Conservation (phyloP, 2,329 filamentous ascomycete genomes). For the Aaosphaeria arxii region DNA sequence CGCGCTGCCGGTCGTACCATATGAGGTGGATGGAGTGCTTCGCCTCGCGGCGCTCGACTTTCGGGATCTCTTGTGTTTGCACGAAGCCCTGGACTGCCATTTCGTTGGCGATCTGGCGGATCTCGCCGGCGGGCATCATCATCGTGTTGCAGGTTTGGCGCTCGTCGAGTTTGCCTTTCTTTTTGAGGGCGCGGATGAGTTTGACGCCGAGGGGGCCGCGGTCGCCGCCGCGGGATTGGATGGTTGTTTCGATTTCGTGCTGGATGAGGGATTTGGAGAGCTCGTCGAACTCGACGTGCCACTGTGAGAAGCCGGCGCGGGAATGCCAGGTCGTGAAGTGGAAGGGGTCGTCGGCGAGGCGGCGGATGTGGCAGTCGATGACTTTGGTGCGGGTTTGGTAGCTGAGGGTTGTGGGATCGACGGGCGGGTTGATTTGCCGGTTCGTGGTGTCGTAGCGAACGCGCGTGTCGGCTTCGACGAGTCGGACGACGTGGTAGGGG, state of each 20-base stretch:
- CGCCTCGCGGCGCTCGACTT: conserved; percentile 77
- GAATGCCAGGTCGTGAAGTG: conserved; percentile 68
- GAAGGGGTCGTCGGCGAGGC: conserved; percentile 65
- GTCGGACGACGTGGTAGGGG: conserved; percentile 20
- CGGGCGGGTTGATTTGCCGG: conserved; percentile 12
- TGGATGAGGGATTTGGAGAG: conserved; percentile 70
- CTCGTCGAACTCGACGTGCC: conserved; percentile 78
- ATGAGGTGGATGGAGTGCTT: conserved; percentile 86
- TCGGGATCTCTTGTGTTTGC: conserved; percentile 90
- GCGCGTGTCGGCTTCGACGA: background rate
- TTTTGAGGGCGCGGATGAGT: conserved; percentile 78
- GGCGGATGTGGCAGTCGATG: conserved; percentile 69
- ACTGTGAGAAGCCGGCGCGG: conserved; percentile 63
- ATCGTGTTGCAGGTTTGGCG: conserved; percentile 78
- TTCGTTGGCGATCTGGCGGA: conserved; percentile 78
- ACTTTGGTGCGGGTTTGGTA: conserved; percentile 21
- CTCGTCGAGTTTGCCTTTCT: conserved; percentile 92
- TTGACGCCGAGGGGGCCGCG: conserved; percentile 70
- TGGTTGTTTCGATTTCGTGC: conserved; percentile 75
- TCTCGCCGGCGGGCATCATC: conserved; percentile 79
- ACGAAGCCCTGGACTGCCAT: conserved; percentile 86
- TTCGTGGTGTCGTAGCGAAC: background rate
- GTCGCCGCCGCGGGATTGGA: conserved; percentile 63
- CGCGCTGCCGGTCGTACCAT: conserved; percentile 79
- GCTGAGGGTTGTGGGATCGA: conserved; percentile 21